Percentiles rank a stretch among this genome's conserved stretches.
Evolutionary conservation across 345 rosid species (phyloP).

Genomic region (Citropsis articulata): DNA sequence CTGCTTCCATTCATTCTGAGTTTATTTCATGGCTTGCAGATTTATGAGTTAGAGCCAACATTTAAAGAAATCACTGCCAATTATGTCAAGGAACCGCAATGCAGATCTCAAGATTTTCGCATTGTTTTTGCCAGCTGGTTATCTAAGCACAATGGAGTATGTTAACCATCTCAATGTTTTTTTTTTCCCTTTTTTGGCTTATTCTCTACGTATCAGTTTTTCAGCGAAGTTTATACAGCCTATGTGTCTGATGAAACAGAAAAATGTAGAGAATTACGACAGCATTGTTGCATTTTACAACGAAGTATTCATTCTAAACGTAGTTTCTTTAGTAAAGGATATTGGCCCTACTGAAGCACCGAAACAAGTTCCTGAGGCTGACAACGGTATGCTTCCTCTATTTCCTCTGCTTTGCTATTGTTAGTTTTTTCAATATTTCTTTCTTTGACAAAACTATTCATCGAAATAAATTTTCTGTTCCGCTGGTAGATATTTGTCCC

Average conservation of each 20-base stretch:
- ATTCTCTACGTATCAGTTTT: neutral
- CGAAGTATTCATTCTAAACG: constrained; percentile 66
- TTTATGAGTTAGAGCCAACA: constrained; percentile 59
- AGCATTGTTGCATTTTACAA: constrained; percentile 84
- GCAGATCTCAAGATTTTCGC: constrained; percentile 76
- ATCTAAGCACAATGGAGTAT: constrained; percentile 53
- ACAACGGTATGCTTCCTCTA: constrained; percentile 39
- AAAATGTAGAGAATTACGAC: constrained; percentile 68
- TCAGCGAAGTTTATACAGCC: constrained; percentile 21
- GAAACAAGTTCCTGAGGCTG: constrained; percentile 46
- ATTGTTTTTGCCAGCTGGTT: constrained; percentile 66
- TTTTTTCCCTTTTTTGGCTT: neutral
- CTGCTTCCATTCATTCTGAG: constrained; percentile 19
- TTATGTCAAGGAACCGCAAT: constrained; percentile 90
- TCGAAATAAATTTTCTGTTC: neutral
- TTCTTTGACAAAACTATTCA: neutral
- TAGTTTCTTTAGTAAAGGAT: constrained; percentile 73
- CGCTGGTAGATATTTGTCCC: constrained; percentile 59
- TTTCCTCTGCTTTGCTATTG: neutral
- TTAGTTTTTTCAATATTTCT: neutral
- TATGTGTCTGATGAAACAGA: constrained; percentile 43
- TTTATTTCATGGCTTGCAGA: constrained; percentile 42
- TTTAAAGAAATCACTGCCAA: constrained; percentile 72
- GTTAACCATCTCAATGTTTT: neutral
- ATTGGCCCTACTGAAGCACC: constrained; percentile 55